Conservation (phyloP, 805 yeast genomes). For the Yamadazyma endophytica region DNA sequence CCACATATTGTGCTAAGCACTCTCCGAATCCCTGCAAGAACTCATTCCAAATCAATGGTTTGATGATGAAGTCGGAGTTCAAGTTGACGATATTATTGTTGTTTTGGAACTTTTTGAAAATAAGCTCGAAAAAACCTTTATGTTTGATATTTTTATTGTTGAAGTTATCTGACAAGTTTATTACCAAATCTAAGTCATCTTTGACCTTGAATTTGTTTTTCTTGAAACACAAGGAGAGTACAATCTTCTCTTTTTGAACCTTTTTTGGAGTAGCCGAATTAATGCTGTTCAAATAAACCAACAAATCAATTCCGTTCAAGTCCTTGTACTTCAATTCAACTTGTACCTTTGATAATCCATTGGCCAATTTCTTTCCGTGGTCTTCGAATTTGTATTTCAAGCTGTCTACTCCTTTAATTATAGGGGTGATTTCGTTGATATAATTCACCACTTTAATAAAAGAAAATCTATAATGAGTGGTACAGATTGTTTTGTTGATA, state of each 20-base stretch:
- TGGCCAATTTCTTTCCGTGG: slow-evolving; percentile 16
- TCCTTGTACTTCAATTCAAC: slow-evolving; percentile 29
- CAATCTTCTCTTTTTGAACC: slow-evolving; percentile 30
- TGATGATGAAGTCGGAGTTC: slow-evolving; percentile 35
- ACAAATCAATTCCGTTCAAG: slow-evolving; percentile 27
- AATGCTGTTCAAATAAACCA: slow-evolving; percentile 25
- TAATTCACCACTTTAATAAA: slow-evolving; percentile 33
- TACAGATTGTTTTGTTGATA: slow-evolving; percentile 13
- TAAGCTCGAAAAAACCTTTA: slow-evolving; percentile 34
- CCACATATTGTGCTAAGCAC: slow-evolving; percentile 17
- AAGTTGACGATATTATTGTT: slow-evolving; percentile 21
- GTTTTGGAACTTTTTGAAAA: slow-evolving; percentile 19
- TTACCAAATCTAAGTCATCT: slow-evolving; percentile 14
- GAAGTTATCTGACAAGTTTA: slow-evolving; percentile 34
- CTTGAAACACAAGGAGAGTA: slow-evolving; percentile 22
- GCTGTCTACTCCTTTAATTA: slow-evolving; percentile 19
- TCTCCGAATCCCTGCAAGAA: slow-evolving; percentile 28
- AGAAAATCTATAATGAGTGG: too few relatives aligned
- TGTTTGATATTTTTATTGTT: slow-evolving; percentile 33
- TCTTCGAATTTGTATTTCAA: slow-evolving; percentile 13
- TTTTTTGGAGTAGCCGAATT: slow-evolving; percentile 24
- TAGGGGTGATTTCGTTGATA: slow-evolving; percentile 26
- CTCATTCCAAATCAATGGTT: slow-evolving; percentile 20
- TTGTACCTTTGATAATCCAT: slow-evolving; percentile 27
- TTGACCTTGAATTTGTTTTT: slow-evolving; percentile 26